Evolutionary conservation across 2,329 filamentous ascomycete genomes (phyloP).

Genomic region (Ceratocystis huliohia): DNA sequence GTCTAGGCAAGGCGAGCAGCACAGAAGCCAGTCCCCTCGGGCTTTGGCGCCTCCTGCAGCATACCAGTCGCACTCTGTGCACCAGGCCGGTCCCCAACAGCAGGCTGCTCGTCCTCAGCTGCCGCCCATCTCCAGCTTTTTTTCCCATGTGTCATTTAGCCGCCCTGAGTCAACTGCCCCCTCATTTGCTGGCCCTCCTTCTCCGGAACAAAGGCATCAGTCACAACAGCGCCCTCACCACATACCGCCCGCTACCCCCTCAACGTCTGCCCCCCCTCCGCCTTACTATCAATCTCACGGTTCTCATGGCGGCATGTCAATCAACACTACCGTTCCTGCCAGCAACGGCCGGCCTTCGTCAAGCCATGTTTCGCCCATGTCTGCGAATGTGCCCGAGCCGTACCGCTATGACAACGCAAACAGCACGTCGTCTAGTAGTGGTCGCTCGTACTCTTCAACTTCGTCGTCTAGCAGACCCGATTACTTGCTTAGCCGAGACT

Average conservation of each 20-base stretch:
- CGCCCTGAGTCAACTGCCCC: not conserved
- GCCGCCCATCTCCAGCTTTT: constrained; percentile 5
- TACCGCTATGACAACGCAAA: not conserved
- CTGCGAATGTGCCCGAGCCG: not conserved
- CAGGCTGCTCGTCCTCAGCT: not conserved
- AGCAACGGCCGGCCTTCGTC: not conserved
- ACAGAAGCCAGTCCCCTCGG: not conserved
- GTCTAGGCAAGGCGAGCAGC: not conserved
- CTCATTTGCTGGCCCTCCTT: not conserved
- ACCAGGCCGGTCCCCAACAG: not conserved
- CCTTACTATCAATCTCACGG: constrained; percentile 3
- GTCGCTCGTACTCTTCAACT: not conserved
- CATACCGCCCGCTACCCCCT: not conserved
- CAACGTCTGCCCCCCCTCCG: not conserved
- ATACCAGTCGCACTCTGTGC: not conserved
- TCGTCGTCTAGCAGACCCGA: not conserved
- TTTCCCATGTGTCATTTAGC: constrained; percentile 2
- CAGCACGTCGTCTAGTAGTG: not conserved
- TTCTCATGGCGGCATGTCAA: not conserved
- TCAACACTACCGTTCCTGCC: not conserved
- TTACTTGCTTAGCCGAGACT: not conserved
- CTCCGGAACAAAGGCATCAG: not conserved
- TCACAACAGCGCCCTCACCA: not conserved
- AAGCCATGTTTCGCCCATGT: constrained; percentile 9
- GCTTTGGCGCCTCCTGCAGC: not conserved